Evolutionary conservation across 257 asterid genomes (phyloP).

Genomic region (Solanum ossicruentum): DNA sequence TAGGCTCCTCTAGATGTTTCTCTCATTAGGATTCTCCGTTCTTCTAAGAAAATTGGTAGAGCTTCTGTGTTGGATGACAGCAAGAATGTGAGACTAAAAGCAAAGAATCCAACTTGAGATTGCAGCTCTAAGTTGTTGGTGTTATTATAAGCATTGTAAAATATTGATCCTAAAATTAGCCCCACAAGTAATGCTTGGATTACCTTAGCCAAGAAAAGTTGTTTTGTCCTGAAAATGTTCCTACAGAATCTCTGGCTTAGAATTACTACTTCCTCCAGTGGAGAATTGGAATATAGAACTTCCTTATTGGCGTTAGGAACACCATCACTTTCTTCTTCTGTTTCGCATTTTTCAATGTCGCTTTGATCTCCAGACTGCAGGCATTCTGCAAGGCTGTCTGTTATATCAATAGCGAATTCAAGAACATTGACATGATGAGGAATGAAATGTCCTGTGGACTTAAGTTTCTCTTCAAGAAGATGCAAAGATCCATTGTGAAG

Average conservation of each 20-base stretch:
- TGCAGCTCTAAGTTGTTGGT: constrained; percentile 27
- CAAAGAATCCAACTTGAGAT: constrained; percentile 62
- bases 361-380: constrained; percentile 16
- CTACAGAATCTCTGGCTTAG: constrained; percentile 44
- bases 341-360: constrained; percentile 7
- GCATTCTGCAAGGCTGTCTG: constrained; percentile 21
- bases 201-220: constrained; percentile 45
- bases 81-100: constrained; percentile 57
- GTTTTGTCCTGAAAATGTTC: constrained; percentile 54
- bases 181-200: constrained; percentile 54
- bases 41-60: constrained; percentile 71
- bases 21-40: constrained; percentile 42
- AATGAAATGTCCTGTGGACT: constrained; percentile 31
- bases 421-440: constrained; percentile 62
- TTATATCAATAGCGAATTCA: constrained; percentile 58
- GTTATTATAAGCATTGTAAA: constrained; percentile 23
- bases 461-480: constrained; percentile 39
- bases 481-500: constrained; percentile 52
- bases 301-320: background rate
- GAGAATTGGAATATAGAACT: constrained; percentile 25
- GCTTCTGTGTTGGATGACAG: constrained; percentile 80
- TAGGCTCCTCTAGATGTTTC: constrained; percentile 77
- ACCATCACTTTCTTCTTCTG: background rate
- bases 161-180: constrained; percentile 50
- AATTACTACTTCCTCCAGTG: constrained; percentile 32